phyloP scores from a whole-genome alignment of 2,329 filamentous ascomycete genomes.

The Trichoderma sp. region DNA sequence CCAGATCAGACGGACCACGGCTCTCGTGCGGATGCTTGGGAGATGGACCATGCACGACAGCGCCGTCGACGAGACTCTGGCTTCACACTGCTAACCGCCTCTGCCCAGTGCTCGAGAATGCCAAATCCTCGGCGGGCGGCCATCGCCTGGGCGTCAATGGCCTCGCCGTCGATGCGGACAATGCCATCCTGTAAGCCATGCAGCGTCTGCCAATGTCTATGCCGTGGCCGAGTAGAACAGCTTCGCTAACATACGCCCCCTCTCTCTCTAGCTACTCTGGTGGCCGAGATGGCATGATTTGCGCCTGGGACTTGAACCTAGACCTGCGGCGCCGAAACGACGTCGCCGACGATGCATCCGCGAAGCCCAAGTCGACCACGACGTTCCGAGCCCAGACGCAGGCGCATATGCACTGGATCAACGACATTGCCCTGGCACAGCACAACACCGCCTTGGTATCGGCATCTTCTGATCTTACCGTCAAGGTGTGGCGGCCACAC shows the following conservation, averaged over 20 bases:
- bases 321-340: slow-evolving; percentile 48
- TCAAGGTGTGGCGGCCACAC: slow-evolving; percentile 86
- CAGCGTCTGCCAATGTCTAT: slow-evolving; percentile 1
- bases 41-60: not conserved
- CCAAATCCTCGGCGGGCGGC: slow-evolving; percentile 63
- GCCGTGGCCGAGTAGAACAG: not conserved
- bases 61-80: not conserved
- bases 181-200: slow-evolving; percentile 74
- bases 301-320: slow-evolving; percentile 87
- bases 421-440: slow-evolving; percentile 80
- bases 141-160: slow-evolving; percentile 95
- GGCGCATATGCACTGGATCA: slow-evolving; percentile 94
- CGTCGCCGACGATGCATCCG: slow-evolving; percentile 30
- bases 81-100: not conserved
- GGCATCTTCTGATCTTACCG: slow-evolving; percentile 88
- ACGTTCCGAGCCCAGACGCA: slow-evolving; percentile 60
- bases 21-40: not conserved
- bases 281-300: slow-evolving; percentile 91
- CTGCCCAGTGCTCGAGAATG: slow-evolving; percentile 54
- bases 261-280: slow-evolving; percentile 73
- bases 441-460: slow-evolving; percentile 78
- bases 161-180: slow-evolving; percentile 77
- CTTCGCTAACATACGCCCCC: not conserved
- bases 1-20: not conserved
- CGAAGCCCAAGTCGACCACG: slow-evolving; percentile 44